Percentiles rank a stretch among this genome's conserved stretches.
Evolutionary conservation across 768 basidiomycete species (phyloP).

Genomic region (Suillus paluster): DNA sequence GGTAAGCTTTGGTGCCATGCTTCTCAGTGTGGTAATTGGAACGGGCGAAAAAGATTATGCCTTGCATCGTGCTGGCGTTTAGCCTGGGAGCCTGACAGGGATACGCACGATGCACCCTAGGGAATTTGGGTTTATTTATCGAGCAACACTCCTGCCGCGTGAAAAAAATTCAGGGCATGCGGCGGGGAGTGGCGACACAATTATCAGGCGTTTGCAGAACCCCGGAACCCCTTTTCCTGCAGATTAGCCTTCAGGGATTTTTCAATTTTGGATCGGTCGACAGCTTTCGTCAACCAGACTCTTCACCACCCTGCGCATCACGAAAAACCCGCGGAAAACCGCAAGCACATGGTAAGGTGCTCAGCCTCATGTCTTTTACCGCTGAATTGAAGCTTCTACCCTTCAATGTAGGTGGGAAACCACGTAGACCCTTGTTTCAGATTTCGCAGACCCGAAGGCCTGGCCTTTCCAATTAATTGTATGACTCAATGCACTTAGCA

Average conservation of each 20-base stretch:
- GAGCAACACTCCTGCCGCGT: background rate
- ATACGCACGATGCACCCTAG: background rate
- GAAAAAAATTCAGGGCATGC: background rate
- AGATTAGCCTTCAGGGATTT: background rate
- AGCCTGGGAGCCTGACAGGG: background rate
- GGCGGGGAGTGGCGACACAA: background rate
- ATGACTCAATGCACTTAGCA: background rate
- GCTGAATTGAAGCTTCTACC: background rate
- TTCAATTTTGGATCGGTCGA: background rate
- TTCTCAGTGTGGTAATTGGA: background rate
- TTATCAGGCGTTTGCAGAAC: constrained; percentile 4
- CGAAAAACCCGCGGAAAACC: background rate
- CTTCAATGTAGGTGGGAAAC: background rate
- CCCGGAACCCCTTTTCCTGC: background rate
- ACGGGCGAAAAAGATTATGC: background rate
- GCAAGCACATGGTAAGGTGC: background rate
- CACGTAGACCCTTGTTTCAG: background rate
- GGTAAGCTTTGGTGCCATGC: background rate
- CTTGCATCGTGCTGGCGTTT: background rate
- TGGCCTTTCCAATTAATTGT: background rate
- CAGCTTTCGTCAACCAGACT: background rate
- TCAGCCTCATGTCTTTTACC: background rate
- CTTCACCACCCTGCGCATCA: background rate
- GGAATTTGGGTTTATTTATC: background rate
- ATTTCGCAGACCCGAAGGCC: background rate